Conservation (phyloP, 306 rosid species). For the Luffa aegyptiaca region DNA sequence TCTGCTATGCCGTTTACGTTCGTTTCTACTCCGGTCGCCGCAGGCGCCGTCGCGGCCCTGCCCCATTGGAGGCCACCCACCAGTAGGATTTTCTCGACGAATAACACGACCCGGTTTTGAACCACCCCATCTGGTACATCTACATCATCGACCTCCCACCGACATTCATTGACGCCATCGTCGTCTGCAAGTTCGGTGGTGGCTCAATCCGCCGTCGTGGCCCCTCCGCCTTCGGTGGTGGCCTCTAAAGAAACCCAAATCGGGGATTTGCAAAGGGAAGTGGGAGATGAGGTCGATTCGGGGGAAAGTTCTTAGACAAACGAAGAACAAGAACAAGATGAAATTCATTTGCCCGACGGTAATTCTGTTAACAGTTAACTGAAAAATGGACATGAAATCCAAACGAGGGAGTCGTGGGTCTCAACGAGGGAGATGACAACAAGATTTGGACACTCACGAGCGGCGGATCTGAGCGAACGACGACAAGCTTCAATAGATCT, state of each 20-base stretch:
- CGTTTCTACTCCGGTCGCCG: not conserved
- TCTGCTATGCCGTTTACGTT: not conserved
- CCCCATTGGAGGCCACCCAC: not conserved
- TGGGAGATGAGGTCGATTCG: not conserved
- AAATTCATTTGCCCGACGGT: not conserved
- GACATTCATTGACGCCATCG: slow-evolving; percentile 46
- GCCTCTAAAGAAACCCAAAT: not conserved
- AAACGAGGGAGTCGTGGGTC: no score
- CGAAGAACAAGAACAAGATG: not conserved
- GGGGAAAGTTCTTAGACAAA: slow-evolving; percentile 9
- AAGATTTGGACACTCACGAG: no score
- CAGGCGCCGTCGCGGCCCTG: not conserved
- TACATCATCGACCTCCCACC: slow-evolving; percentile 59
- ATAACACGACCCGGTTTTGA: slow-evolving; percentile 40
- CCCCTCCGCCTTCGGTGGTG: not conserved
- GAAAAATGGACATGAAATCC: no score
- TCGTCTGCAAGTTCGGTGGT: slow-evolving; percentile 49
- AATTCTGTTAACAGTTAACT: not conserved
- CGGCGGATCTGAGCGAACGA: no score
- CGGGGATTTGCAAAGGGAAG: not conserved
- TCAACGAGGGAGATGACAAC: no score
- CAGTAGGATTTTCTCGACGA: slow-evolving; percentile 34
- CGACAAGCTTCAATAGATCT: no score
- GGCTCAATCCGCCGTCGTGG: not conserved
- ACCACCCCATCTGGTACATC: slow-evolving; percentile 79